A percentile compares a stretch with the other conserved stretches of the same genome.
Conservation (phyloP, 352 stramenopile genomes). For the Elongisporangium undulatum region DNA sequence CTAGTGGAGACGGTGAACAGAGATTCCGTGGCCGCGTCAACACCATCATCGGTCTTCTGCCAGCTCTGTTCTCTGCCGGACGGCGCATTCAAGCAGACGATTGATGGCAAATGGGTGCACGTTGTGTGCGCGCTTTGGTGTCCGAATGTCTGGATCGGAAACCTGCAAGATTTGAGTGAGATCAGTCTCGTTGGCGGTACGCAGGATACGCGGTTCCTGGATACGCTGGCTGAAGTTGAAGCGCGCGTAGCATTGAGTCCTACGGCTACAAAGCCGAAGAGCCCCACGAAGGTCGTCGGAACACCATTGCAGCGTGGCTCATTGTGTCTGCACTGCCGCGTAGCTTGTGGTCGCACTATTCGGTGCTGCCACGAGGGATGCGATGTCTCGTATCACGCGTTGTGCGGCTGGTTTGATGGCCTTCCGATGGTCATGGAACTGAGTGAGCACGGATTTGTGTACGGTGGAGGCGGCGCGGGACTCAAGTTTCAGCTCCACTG, state of each 20-base stretch:
- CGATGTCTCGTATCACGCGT: conserved; percentile 66
- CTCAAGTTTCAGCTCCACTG: conserved; percentile 72
- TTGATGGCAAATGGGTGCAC: conserved; percentile 87
- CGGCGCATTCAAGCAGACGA: conserved; percentile 82
- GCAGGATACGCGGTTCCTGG: conserved; percentile 40
- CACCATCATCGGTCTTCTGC: conserved; percentile 53
- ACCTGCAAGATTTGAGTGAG: conserved; percentile 69
- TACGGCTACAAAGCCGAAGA: background rate
- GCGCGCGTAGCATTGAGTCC: conserved; percentile 22
- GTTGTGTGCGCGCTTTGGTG: conserved; percentile 88
- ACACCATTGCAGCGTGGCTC: conserved; percentile 14
- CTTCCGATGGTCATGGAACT: conserved; percentile 64
- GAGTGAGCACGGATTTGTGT: conserved; percentile 47
- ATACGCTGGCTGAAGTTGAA: conserved; percentile 52
- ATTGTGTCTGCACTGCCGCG: conserved; percentile 67
- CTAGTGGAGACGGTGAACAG: conserved; percentile 19
- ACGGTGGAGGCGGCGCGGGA: conserved; percentile 66
- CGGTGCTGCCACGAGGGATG: conserved; percentile 55
- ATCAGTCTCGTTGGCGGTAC: conserved; percentile 59
- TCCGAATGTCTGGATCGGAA: conserved; percentile 82
- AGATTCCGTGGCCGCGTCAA: background rate
- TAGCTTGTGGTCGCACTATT: conserved; percentile 74
- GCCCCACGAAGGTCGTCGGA: conserved; percentile 1
- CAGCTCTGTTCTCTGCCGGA: conserved; percentile 82
- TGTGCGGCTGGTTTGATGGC: conserved; percentile 86